phyloP scores from a whole-genome alignment of 305 asterid species.

The Caryopteris hybrid region DNA sequence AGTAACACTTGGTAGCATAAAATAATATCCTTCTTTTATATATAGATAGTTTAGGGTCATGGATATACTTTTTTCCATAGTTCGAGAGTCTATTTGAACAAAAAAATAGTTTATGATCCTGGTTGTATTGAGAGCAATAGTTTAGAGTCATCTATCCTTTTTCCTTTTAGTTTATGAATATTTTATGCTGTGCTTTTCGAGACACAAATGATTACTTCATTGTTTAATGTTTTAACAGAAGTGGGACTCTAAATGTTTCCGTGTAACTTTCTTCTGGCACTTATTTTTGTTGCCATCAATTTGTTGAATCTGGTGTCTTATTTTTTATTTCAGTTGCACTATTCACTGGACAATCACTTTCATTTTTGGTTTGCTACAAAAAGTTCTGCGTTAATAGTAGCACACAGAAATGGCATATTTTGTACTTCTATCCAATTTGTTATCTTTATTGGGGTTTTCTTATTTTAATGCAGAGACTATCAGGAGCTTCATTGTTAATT shows the following conservation, averaged over 20 bases:
- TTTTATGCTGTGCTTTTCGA: neutral
- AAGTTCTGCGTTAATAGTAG: neutral
- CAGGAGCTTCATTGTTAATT: slow-evolving; percentile 82
- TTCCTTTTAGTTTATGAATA: no score
- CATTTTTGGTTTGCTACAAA: neutral
- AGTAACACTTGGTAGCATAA: no score
- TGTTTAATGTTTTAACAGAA: neutral
- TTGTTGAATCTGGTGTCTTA: no score
- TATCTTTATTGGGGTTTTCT: neutral
- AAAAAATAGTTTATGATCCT: no score
- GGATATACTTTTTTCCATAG: no score
- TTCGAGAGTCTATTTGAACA: no score
- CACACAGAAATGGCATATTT: neutral
- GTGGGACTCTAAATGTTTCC: neutral
- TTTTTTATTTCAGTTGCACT: no score
- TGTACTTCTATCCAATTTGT: neutral
- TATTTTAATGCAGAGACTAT: slow-evolving; percentile 58
- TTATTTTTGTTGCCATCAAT: neutral
- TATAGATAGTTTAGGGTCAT: no score
- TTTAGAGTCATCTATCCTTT: no score
- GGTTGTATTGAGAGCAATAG: no score
- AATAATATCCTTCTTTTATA: no score
- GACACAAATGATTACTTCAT: neutral
- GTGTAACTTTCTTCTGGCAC: neutral
- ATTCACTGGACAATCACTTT: neutral